Base-by-base conservation (phyloP, 2,329 filamentous ascomycete genomes). In the Calonectria naviculata region DNA sequence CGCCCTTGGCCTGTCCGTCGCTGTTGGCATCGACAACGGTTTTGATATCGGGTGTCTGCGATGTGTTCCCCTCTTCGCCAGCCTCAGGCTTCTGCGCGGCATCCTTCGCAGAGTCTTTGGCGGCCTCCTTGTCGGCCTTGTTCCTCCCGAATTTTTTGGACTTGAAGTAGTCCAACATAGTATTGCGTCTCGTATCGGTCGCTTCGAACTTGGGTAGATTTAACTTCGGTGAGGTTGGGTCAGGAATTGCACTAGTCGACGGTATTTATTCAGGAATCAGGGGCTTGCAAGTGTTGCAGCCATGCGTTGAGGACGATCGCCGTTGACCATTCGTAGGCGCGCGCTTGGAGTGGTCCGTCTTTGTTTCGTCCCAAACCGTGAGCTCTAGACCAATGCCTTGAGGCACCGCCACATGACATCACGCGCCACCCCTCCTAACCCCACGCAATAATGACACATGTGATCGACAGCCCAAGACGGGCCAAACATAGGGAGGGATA, bases 61-160 rank as follows among this genome's bases (percentile, higher is more conserved):
- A 46, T 54, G 65, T 60, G 46, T 76, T 73, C 21, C 56, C 70
- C 46, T 70, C 65, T 68, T 71, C 69, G 64, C 62, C 64, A 47
- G 56, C 68, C 67, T 74, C 68, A 10, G 58, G 49, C n/a, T 68
- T 66, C 24, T 73, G 70, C 15, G 76, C 75, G 44, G 73, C n/a
- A 15, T 44, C 38, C 38, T 61, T 13, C 8, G 56, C 24, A 10
- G 56, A 72, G 64, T 79, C 71, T 29, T 78, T 72, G 31, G 73
- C 76, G 31, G 80, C 81, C 19, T 82, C 82, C 71, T 90, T 88
- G 70, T 90, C 85, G 2, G 84, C 86, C 76, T 85, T 87, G 79
- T 88, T 83, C 81, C 92, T 90, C 83, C 91, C 92, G 78, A 87
- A 83, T 80, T 91, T 92, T 80, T 89, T 92, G 84, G 88, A 89